phyloP scores from a whole-genome alignment of 495 filamentous ascomycete genomes.

The Penicillium ucsense region DNA sequence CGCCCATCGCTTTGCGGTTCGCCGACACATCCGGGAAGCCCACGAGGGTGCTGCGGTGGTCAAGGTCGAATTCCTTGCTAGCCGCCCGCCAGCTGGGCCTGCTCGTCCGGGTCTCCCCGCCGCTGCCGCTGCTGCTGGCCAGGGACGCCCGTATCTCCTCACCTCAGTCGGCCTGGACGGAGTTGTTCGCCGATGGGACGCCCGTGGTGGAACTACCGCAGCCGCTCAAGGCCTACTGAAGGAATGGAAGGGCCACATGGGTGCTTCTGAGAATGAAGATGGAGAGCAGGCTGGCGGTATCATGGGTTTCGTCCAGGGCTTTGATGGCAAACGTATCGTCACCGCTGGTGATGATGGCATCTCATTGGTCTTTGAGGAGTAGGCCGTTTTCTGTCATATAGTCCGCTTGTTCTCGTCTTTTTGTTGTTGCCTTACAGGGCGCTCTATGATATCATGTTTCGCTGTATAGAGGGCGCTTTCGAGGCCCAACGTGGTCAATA shows the following conservation, averaged over 20 bases:
- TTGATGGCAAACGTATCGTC: constrained; percentile 55
- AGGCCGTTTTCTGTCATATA: constrained; percentile 1
- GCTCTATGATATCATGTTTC: constrained; percentile 18
- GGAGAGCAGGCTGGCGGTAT: constrained; percentile 61
- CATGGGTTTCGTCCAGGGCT: constrained; percentile 77
- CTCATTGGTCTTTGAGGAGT: constrained; percentile 55
- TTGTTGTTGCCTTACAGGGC: constrained; percentile 1
- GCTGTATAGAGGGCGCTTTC: constrained; percentile 1
- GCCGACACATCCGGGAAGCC: constrained; percentile 68
- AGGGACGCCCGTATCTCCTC: constrained; percentile 50
- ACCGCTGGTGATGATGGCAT: constrained; percentile 86
- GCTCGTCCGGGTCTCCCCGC: constrained; percentile 16
- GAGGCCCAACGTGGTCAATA: too few species aligned
- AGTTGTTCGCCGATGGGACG: constrained; percentile 78
- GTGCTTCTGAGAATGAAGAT: constrained; percentile 60
- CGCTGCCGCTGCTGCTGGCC: constrained; percentile 16
- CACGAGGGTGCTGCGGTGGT: constrained; percentile 77
- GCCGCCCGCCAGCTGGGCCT: constrained; percentile 15
- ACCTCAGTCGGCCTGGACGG: constrained; percentile 82
- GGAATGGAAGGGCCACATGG: constrained; percentile 78
- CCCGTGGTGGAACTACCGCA: constrained; percentile 62
- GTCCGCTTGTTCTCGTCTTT: neutral
- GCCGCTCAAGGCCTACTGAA: constrained; percentile 53
- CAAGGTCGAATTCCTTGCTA: constrained; percentile 77
- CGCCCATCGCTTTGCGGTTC: constrained; percentile 68